Percentiles rank a stretch among this genome's conserved stretches.
phyloP scores from a whole-genome alignment of 495 filamentous ascomycete species.

The Sporormia fimetaria region DNA sequence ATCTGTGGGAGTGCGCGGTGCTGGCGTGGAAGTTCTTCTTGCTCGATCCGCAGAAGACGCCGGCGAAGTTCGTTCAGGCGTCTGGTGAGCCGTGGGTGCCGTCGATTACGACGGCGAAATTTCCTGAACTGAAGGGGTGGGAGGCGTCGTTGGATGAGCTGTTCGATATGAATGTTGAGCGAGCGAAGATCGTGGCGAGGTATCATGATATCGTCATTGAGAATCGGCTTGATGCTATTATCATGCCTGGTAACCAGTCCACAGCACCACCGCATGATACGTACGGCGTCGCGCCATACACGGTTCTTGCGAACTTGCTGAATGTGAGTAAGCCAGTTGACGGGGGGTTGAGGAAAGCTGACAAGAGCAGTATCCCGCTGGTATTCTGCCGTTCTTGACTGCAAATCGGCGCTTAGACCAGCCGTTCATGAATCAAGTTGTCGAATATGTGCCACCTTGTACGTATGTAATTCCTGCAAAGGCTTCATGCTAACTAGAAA shows the following conservation, averaged over 20 bases:
- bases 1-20: constrained; percentile 15
- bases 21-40: constrained; percentile 26
- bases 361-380: constrained; percentile 27
- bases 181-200: constrained; percentile 18
- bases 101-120: constrained; percentile 10
- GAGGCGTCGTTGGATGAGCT: constrained; percentile 24
- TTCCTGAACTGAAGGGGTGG: constrained; percentile 24
- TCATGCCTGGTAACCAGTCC: constrained; percentile 38
- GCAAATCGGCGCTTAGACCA: constrained; percentile 26
- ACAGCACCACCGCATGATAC: constrained; percentile 41
- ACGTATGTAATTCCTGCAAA: constrained; percentile 2
- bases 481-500: neutral
- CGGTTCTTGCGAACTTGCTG: constrained; percentile 40
- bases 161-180: constrained; percentile 29
- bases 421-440: constrained; percentile 19
- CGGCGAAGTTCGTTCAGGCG: constrained; percentile 16
- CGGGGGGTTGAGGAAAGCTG: neutral
- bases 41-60: constrained; percentile 26
- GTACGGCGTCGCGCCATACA: constrained; percentile 39
- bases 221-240: constrained; percentile 36
- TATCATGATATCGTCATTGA: constrained; percentile 32
- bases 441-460: constrained; percentile 26
- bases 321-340: constrained; percentile 34
- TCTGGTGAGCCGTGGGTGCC: constrained; percentile 29
- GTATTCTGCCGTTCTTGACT: constrained; percentile 25